Evolutionary conservation across 2,329 filamentous ascomycete genomes (phyloP).

Genomic region (Alternaria panax): DNA sequence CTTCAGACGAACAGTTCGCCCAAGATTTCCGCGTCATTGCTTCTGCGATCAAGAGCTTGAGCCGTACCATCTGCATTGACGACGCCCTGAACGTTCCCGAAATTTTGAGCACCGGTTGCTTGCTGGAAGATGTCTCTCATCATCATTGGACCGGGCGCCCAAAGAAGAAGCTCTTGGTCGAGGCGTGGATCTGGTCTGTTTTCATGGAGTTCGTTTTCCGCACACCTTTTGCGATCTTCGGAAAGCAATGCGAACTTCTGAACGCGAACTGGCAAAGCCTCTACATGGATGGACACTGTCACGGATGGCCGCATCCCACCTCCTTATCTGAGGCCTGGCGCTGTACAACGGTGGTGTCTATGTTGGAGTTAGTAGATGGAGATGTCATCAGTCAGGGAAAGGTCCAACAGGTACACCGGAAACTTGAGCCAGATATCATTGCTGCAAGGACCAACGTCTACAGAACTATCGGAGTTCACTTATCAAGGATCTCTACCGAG

Average conservation of each 20-base stretch:
- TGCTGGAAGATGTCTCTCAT: not conserved
- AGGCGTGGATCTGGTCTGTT: slow-evolving; percentile 25
- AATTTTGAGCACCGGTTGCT: not conserved
- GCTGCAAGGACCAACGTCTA: too few species aligned
- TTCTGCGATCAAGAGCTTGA: slow-evolving; percentile 23
- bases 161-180: slow-evolving; percentile 21
- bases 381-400: not conserved
- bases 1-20: slow-evolving; percentile 24
- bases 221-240: slow-evolving; percentile 16
- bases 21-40: slow-evolving; percentile 20
- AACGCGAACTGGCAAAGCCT: not conserved
- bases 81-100: not conserved
- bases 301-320: slow-evolving; percentile 13
- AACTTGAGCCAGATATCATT: not conserved
- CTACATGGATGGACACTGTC: slow-evolving; percentile 5
- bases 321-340: slow-evolving; percentile 21
- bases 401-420: too few species aligned
- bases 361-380: not conserved
- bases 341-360: not conserved
- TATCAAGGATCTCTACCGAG: not conserved
- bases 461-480: not conserved
- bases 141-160: slow-evolving; percentile 9
- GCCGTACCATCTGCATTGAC: slow-evolving; percentile 10
- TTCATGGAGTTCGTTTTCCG: slow-evolving; percentile 15
- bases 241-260: not conserved